phyloP scores from a whole-genome alignment of 176 grass and related monocot species.

The Carex parvula region DNA sequence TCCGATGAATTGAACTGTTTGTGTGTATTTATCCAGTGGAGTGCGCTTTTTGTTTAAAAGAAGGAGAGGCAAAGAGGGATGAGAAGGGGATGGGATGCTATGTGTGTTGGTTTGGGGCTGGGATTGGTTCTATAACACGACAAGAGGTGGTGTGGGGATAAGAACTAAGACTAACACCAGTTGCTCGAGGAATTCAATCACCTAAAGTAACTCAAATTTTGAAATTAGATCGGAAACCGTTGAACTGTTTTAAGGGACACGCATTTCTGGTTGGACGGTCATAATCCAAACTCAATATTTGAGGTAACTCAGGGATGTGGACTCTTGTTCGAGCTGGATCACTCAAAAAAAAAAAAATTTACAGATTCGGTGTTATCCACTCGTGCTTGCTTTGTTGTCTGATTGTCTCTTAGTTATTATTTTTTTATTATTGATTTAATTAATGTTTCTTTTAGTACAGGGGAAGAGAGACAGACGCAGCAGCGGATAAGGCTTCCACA shows the following conservation, averaged over 20 bases:
- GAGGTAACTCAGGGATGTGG: too few relatives aligned
- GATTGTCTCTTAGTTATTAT: not conserved
- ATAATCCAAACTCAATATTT: too few relatives aligned
- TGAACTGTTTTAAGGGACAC: too few relatives aligned
- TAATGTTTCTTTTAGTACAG: not conserved
- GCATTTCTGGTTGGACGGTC: too few relatives aligned
- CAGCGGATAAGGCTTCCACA: conserved; percentile 58
- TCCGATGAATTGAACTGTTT: not conserved
- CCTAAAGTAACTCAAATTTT: too few relatives aligned
- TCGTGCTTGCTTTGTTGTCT: not conserved
- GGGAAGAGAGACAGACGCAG: not conserved
- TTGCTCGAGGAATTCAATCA: not conserved
- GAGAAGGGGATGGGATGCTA: conserved; percentile 2
- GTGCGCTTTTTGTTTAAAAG: not conserved
- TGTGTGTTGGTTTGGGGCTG: not conserved
- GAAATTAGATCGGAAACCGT: too few relatives aligned
- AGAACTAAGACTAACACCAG: conserved; percentile 8
- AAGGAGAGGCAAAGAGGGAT: not conserved
- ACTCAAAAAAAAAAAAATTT: too few relatives aligned
- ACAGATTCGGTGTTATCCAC: conserved; percentile 38
- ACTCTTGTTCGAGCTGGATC: not conserved
- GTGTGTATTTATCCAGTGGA: not conserved
- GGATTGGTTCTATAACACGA: conserved; percentile 1
- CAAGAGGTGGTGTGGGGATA: conserved; percentile 32
- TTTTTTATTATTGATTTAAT: not conserved